Evolutionary conservation across 768 basidiomycete genomes (phyloP).

Genomic region (Collybiopsis confluens): DNA sequence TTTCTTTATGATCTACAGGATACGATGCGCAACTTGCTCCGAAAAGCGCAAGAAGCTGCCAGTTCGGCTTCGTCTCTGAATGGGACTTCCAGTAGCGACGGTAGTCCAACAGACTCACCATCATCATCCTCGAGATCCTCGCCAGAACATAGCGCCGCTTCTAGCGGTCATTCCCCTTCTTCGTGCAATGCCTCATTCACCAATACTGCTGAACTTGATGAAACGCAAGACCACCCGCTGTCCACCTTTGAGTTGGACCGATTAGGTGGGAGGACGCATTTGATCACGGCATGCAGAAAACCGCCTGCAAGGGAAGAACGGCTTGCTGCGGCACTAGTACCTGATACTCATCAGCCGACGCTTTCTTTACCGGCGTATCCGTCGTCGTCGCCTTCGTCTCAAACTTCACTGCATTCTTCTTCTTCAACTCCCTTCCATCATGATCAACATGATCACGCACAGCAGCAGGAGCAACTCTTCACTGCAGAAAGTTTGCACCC

Average conservation of each 20-base stretch:
- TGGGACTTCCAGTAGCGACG: constrained; percentile 1
- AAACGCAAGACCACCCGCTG: constrained; percentile 20
- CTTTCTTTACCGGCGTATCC: no score
- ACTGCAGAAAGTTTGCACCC: constrained; percentile 35
- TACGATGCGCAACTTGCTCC: constrained; percentile 34
- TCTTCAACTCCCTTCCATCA: not conserved
- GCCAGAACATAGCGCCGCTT: not conserved
- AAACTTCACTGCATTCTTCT: not conserved
- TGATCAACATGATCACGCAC: not conserved
- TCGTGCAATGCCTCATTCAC: constrained; percentile 9
- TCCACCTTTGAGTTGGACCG: constrained; percentile 49
- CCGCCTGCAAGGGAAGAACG: not conserved
- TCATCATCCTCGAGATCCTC: constrained; percentile 1
- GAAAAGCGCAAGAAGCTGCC: constrained; percentile 39
- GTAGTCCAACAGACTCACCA: constrained; percentile 4
- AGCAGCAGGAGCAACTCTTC: constrained; percentile 5
- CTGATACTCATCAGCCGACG: no score
- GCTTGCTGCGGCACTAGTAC: not conserved
- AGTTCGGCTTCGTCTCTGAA: constrained; percentile 16
- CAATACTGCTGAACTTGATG: constrained; percentile 10
- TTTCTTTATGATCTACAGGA: constrained; percentile 27
- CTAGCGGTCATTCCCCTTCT: not conserved
- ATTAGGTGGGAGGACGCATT: constrained; percentile 49
- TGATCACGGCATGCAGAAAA: constrained; percentile 24
- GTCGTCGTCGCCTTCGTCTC: not conserved